Evolutionary conservation across 2,329 filamentous ascomycete genomes (phyloP).

Genomic region (Claviceps fusiformis): DNA sequence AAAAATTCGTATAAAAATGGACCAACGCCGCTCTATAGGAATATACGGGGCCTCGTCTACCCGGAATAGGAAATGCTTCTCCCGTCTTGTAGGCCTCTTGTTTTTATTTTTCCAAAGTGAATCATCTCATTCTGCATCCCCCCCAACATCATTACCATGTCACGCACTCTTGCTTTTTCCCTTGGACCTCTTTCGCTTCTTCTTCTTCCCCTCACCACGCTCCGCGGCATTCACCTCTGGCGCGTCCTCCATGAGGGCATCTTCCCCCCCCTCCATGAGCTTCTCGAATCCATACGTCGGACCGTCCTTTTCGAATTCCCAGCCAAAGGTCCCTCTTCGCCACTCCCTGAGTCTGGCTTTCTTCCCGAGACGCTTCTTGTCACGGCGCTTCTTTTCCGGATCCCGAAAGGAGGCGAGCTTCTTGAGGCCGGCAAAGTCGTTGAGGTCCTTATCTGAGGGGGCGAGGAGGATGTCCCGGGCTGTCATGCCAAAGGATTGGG

Average conservation of each 20-base stretch:
- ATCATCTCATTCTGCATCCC: too few relatives aligned
- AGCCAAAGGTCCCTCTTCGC: constrained; percentile 53
- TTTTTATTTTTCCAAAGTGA: neutral
- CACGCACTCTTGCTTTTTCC: constrained; percentile 15
- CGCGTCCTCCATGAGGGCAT: neutral
- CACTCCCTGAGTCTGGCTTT: constrained; percentile 83
- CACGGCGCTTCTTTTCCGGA: constrained; percentile 73
- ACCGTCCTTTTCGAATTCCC: constrained; percentile 40
- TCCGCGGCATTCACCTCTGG: neutral
- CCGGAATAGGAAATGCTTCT: neutral
- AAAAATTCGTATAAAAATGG: neutral
- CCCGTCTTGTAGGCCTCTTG: neutral
- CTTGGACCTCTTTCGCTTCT: constrained; percentile 40
- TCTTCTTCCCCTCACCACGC: constrained; percentile 24
- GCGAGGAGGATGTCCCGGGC: constrained; percentile 80
- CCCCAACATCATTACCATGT: too few relatives aligned
- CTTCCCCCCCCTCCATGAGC: constrained; percentile 16
- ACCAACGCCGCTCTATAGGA: neutral
- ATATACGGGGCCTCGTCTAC: neutral
- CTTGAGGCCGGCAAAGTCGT: constrained; percentile 85
- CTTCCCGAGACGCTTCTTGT: constrained; percentile 81
- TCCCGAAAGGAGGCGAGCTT: constrained; percentile 87
- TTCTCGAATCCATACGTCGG: constrained; percentile 45
- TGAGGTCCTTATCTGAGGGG: constrained; percentile 72
- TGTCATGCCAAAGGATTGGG: constrained; percentile 78